phyloP scores from a whole-genome alignment of 345 rosid species.

The Salix arbutifolia region DNA sequence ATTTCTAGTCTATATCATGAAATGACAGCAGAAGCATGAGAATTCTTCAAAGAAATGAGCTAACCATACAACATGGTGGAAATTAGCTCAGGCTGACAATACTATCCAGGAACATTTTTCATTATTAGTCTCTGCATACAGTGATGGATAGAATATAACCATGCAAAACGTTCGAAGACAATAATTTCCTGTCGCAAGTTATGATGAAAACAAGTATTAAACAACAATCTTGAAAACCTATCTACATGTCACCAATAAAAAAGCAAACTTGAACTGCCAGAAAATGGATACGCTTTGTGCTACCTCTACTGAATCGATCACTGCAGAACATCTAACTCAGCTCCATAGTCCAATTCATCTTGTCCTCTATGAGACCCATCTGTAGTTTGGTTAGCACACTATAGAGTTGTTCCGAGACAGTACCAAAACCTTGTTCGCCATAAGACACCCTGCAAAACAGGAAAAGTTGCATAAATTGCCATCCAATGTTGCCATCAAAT shows the following conservation, averaged over 20 bases:
- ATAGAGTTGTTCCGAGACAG: constrained; percentile 55
- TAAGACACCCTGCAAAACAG: constrained; percentile 56
- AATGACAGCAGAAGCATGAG: too few species aligned
- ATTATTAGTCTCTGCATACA: too few species aligned
- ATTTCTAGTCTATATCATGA: too few species aligned
- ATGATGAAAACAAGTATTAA: background rate
- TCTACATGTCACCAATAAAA: background rate
- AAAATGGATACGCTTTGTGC: background rate
- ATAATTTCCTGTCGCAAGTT: too few species aligned
- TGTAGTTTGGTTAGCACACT: constrained; percentile 72
- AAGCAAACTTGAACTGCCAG: background rate
- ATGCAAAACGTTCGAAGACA: too few species aligned
- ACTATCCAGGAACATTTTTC: too few species aligned
- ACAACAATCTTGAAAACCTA: background rate
- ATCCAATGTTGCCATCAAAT: background rate
- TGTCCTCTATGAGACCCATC: constrained; percentile 83
- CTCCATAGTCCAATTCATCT: constrained; percentile 82
- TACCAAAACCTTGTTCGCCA: constrained; percentile 63
- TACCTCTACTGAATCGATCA: background rate
- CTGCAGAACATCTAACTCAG: constrained; percentile 26
- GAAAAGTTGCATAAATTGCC: background rate
- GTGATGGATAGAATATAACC: too few species aligned
- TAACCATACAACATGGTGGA: too few species aligned
- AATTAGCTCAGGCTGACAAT: too few species aligned
- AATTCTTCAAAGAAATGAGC: too few species aligned